Evolutionary conservation across 1,284 basidiomycete genomes (phyloP), one percentile per base, ranked within the genome.

Genomic region (Marasmius tenuissimus): DNA sequence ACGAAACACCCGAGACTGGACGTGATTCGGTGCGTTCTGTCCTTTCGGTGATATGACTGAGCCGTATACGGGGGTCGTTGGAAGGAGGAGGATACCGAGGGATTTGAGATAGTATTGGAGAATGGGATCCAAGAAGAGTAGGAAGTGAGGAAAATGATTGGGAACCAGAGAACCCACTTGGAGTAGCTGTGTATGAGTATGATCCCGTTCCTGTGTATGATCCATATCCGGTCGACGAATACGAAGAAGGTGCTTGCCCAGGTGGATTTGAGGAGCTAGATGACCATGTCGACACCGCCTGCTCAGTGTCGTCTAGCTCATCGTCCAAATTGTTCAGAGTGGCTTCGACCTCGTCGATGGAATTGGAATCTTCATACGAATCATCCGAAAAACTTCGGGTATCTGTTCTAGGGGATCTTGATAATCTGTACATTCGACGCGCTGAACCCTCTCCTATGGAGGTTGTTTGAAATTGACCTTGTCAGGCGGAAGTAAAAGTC

Each of bases 331-430:
- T 79, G 58, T 79, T 85, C 50, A 92, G 79, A 14, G 85, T 80
- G 18, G 83, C 85, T 71, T 91, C 89, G 20, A 92, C 88, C 72
- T 91, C 87, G 63, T 81, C 78, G 58, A 81, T 72, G 10, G 81
- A 82, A 66, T 82, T 76, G 61, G 75, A 75, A 63, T 83, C 81
- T 37, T 73, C 75, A 68, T 80, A 82, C 8, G 70, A 69, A 64
- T 81, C 77, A 12, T 76, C 69, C 12, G 54, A 63, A 48, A 53
- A 63, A 42, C 56, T 58, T 52, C 60, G 60, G 11, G 59, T 49
- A 35, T 55, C 40, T 55, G 59, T 60, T 53, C 40, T 38, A 37
- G 59, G 59, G 38, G 62, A 63, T 58, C 40, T 58, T 54, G 62
- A 34, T 33, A 45, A 37, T 59, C 62, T 58, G 42, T 54, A 45